phyloP scores from a whole-genome alignment of 192 early-diverging fungal genomes.

The Pilaira anomala region DNA sequence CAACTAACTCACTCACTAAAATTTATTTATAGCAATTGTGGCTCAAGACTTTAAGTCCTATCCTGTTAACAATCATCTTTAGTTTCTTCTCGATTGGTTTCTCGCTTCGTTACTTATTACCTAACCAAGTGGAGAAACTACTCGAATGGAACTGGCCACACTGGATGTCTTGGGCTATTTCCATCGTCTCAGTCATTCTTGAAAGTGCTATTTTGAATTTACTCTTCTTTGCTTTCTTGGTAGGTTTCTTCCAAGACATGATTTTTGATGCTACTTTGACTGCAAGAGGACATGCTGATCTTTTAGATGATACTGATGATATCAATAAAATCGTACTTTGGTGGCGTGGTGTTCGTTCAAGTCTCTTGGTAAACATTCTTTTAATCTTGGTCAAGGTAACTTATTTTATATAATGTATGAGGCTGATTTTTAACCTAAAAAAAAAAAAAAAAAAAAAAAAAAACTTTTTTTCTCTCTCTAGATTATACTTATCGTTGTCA shows the following conservation, averaged over 20 bases:
- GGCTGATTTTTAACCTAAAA: background rate
- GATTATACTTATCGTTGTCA: conserved; percentile 50
- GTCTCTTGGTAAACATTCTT: conserved; percentile 33
- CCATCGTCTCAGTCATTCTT: conserved; percentile 51
- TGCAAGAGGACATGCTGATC: conserved; percentile 26
- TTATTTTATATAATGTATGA: background rate
- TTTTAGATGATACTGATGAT: conserved; percentile 40
- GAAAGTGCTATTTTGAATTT: conserved; percentile 46
- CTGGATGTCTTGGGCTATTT: conserved; percentile 55
- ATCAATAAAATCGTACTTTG: conserved; percentile 35
- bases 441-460: too few species aligned
- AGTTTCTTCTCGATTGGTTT: conserved; percentile 42
- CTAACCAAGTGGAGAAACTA: conserved; percentile 51
- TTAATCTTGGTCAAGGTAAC: conserved; percentile 24
- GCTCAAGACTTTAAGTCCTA: conserved; percentile 42
- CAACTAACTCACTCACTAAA: background rate
- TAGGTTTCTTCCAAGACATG: conserved; percentile 54
- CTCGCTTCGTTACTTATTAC: conserved; percentile 45
- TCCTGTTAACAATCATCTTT: conserved; percentile 46
- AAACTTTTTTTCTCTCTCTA: conserved; percentile 13
- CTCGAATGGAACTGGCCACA: conserved; percentile 41
- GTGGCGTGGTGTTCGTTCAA: conserved; percentile 38
- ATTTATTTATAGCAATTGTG: conserved; percentile 33
- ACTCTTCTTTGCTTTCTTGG: conserved; percentile 52
- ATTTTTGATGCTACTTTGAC: conserved; percentile 53